A percentile compares a stretch with the other conserved stretches of the same genome.
Evolutionary conservation across 768 basidiomycete species (phyloP).

Genomic region (Tulasnella sp.): DNA sequence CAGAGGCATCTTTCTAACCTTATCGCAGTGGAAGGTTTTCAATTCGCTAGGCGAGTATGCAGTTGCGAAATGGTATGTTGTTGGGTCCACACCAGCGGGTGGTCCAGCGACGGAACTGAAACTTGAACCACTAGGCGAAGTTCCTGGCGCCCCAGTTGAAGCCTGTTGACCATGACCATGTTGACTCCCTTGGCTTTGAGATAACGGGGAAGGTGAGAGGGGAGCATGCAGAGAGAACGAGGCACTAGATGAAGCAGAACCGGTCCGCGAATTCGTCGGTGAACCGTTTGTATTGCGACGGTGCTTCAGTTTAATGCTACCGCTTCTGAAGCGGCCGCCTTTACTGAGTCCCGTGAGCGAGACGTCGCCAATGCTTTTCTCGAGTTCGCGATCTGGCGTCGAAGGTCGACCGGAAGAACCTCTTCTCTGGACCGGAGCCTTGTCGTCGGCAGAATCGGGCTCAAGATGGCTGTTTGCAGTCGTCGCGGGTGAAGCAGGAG

Average conservation of each 20-base stretch:
- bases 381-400: conserved; percentile 27
- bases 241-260: conserved; percentile 24
- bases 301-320: conserved; percentile 30
- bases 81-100: conserved; percentile 48
- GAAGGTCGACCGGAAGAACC: conserved; percentile 5
- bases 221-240: conserved; percentile 3
- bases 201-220: conserved; percentile 26
- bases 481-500: conserved; percentile 26
- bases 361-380: conserved; percentile 14
- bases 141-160: conserved; percentile 16
- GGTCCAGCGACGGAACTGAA: conserved; percentile 45
- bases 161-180: not conserved
- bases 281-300: conserved; percentile 18
- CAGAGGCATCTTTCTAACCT: conserved; percentile 91
- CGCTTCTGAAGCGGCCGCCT: conserved; percentile 14
- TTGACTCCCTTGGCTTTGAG: not conserved
- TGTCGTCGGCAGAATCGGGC: conserved; percentile 5
- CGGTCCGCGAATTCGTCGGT: conserved; percentile 15
- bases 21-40: conserved; percentile 94
- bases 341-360: not conserved
- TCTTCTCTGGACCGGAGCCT: not conserved
- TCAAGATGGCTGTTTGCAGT: conserved; percentile 29
- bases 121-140: conserved; percentile 46
- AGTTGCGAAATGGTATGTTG: conserved; percentile 66
- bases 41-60: conserved; percentile 77